Evolutionary conservation across 352 stramenopile species (phyloP).

Genomic region (Phytophthora ohioensis): DNA sequence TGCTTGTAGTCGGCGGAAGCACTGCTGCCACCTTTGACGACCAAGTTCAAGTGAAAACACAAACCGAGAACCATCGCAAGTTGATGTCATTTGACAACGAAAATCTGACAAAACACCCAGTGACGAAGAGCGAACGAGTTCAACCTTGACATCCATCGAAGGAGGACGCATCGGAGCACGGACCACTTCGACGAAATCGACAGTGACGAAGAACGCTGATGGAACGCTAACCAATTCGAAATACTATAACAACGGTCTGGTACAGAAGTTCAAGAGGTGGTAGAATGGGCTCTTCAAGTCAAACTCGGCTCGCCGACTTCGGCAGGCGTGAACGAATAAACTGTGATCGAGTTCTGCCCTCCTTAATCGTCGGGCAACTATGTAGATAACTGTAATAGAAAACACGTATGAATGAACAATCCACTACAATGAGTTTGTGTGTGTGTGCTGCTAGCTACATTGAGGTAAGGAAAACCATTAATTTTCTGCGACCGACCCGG

Average conservation of each 20-base stretch:
- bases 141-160: not conserved
- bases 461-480: no score
- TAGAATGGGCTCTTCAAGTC: constrained; percentile 7
- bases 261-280: constrained; percentile 15
- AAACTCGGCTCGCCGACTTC: constrained; percentile 12
- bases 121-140: constrained; percentile 14
- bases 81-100: not conserved
- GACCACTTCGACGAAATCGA: not conserved
- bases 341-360: no score
- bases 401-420: no score
- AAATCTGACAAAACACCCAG: not conserved
- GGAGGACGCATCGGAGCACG: not conserved
- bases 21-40: not conserved
- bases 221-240: constrained; percentile 22
- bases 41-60: not conserved
- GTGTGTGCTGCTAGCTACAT: no score
- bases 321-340: constrained; percentile 5
- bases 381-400: no score
- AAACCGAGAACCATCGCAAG: not conserved
- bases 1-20: not conserved
- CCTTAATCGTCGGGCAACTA: no score
- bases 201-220: constrained; percentile 11
- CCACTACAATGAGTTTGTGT: no score
- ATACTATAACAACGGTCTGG: constrained; percentile 27
- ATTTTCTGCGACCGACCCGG: no score